Conservation (phyloP, 345 rosid species). For the Physaria fendleri region DNA sequence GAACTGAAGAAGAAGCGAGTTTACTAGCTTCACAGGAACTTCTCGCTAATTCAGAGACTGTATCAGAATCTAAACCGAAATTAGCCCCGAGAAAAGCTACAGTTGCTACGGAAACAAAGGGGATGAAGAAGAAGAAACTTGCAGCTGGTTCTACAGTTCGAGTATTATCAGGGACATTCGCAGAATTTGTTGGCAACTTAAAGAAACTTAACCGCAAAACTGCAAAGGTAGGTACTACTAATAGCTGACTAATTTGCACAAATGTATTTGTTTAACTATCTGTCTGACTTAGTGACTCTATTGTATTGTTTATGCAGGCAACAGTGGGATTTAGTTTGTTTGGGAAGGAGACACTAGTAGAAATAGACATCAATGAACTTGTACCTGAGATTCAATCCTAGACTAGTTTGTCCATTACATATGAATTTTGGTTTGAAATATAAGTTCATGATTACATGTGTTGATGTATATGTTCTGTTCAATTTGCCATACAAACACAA, state of each 20-base stretch:
- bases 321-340: constrained; percentile 73
- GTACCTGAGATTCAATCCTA: constrained; percentile 43
- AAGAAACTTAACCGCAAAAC: constrained; percentile 70
- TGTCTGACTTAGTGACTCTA: background rate
- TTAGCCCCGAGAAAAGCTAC: constrained; percentile 26
- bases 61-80: constrained; percentile 35
- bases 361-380: constrained; percentile 67
- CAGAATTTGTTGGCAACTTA: constrained; percentile 64
- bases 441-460: background rate
- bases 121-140: constrained; percentile 34
- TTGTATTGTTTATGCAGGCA: constrained; percentile 50
- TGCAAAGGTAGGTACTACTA: constrained; percentile 52
- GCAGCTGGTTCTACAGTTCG: constrained; percentile 62
- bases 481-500: background rate
- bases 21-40: constrained; percentile 13
- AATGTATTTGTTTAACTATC: constrained; percentile 3
- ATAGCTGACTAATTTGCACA: background rate
- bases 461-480: background rate
- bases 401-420: background rate
- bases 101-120: constrained; percentile 26
- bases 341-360: constrained; percentile 83
- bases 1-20: constrained; percentile 32
- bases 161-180: constrained; percentile 69
- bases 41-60: constrained; percentile 10
- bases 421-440: background rate